A percentile compares a stretch with the other conserved stretches of the same genome.
Evolutionary conservation across 257 asterid genomes (phyloP).

Genomic region (Haberlea rhodopensis): DNA sequence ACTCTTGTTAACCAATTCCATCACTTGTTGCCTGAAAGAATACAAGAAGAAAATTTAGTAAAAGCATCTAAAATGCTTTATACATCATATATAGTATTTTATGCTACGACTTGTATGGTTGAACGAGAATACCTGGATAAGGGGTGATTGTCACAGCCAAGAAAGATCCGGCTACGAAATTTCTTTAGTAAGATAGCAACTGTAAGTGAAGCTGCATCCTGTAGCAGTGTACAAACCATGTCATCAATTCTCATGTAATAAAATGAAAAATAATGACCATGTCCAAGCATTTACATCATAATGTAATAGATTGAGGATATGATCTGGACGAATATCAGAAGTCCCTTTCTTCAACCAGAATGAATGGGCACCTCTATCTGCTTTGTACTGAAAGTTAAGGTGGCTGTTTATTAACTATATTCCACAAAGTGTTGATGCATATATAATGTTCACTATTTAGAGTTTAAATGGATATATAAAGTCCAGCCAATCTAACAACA

Average conservation of each 20-base stretch:
- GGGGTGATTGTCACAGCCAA: constrained; percentile 91
- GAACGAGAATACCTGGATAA: constrained; percentile 56
- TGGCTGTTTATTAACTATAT: constrained; percentile 16
- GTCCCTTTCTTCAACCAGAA: constrained; percentile 87
- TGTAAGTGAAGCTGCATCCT: constrained; percentile 94
- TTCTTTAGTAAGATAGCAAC: constrained; percentile 65
- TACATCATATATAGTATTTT: constrained; percentile 1
- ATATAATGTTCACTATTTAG: background rate
- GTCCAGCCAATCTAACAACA: constrained; percentile 59
- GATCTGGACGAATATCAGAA: constrained; percentile 76
- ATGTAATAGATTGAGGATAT: constrained; percentile 85
- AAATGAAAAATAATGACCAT: background rate
- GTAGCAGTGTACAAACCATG: constrained; percentile 19
- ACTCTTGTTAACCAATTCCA: constrained; percentile 70
- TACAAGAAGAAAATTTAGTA: constrained; percentile 9
- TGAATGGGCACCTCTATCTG: constrained; percentile 82
- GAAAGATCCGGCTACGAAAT: constrained; percentile 53
- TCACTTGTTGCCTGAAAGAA: constrained; percentile 69
- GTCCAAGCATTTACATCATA: constrained; percentile 64
- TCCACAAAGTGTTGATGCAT: background rate
- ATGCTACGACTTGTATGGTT: background rate
- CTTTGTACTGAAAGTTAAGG: constrained; percentile 74
- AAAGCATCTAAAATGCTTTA: background rate
- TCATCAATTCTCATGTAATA: background rate
- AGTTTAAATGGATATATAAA: constrained; percentile 45